Conservation (phyloP, 805 yeast genomes). For the Pichia thaimueangensis region DNA sequence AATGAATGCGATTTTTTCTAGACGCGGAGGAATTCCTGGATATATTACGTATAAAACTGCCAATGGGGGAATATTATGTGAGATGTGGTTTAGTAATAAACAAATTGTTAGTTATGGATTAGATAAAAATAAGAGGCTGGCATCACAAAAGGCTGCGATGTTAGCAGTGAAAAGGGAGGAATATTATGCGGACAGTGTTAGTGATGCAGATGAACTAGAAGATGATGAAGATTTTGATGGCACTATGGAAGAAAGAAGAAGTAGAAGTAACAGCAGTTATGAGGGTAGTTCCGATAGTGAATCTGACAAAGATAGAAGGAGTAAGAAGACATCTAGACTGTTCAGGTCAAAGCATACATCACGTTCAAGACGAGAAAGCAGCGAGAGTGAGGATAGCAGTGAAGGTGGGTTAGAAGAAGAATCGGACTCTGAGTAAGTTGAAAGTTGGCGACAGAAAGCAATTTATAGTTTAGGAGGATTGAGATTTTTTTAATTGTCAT, state of each 20-base stretch:
- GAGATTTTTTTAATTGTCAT: too few relatives aligned
- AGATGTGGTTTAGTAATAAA: slow-evolving; percentile 11
- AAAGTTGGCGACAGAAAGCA: too few relatives aligned
- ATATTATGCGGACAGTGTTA: slow-evolving; percentile 1
- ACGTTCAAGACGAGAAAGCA: too few relatives aligned
- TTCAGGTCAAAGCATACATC: too few relatives aligned
- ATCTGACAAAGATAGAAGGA: not conserved
- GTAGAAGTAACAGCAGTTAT: too few relatives aligned
- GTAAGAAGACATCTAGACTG: too few relatives aligned
- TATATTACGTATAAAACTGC: slow-evolving; percentile 9
- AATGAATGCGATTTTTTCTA: slow-evolving; percentile 12
- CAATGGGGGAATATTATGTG: slow-evolving; percentile 11
- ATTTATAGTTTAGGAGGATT: too few relatives aligned
- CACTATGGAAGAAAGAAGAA: too few relatives aligned
- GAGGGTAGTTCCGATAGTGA: not conserved
- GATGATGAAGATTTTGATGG: not conserved
- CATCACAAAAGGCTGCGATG: slow-evolving; percentile 19
- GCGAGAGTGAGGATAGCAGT: too few relatives aligned
- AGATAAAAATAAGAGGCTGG: slow-evolving; percentile 10
- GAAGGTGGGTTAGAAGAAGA: too few relatives aligned
- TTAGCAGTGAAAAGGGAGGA: slow-evolving; percentile 14
- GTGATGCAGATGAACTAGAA: not conserved
- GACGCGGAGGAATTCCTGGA: slow-evolving; percentile 9
- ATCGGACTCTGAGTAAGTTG: too few relatives aligned
- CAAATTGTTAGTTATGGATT: slow-evolving; percentile 17